These are phyloP conservation scores for Metrosideros polymorpha DNA, from an alignment of 441 rosid genomes.

Conservation along the genomic window DNA sequence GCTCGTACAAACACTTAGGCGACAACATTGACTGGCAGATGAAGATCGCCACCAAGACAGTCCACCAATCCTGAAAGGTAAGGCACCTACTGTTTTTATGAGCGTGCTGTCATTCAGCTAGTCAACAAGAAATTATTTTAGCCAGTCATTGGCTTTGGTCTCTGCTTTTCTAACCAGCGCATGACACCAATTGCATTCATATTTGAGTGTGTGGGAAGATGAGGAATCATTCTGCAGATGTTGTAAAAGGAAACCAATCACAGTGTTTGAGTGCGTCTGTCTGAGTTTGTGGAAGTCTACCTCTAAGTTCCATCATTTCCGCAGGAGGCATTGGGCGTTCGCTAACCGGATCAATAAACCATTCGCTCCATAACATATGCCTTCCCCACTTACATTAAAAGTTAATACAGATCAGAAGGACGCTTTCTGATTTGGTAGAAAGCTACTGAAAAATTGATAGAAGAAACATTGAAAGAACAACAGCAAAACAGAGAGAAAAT, in stretches of 20 bases:
- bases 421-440: neutral
- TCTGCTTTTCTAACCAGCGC: neutral
- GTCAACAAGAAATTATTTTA: neutral
- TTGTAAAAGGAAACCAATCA: neutral
- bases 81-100: neutral
- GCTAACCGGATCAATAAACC: too few species aligned
- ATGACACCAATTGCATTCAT: neutral
- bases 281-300: neutral
- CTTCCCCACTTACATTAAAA: neutral
- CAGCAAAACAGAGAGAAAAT: neutral
- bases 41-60: neutral
- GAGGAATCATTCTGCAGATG: neutral
- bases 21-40: neutral
- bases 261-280: neutral
- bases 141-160: neutral
- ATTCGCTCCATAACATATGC: too few species aligned
- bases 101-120: neutral
- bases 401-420: neutral
- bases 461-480: neutral
- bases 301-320: neutral
- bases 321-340: neutral
- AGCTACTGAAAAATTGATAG: neutral
- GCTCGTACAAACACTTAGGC: too few species aligned
- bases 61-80: accelerated
- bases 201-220: neutral